phyloP scores from a whole-genome alignment of 1,284 basidiomycete genomes.

The Meripilus lineatus region DNA sequence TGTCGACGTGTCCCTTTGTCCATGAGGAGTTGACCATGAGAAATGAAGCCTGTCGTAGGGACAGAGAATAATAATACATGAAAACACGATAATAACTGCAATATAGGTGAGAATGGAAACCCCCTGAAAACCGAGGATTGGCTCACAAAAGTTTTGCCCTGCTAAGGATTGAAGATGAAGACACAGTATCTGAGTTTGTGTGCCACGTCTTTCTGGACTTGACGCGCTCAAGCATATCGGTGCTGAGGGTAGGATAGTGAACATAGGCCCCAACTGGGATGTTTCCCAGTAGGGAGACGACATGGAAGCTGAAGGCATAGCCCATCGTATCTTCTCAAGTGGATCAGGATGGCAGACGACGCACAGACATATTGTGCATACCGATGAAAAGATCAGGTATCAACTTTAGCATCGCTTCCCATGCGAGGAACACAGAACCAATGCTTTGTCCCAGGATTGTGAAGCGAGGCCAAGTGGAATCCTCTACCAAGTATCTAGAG shows the following conservation, averaged over 20 bases:
- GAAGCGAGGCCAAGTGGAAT: conserved; percentile 80
- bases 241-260: conserved; percentile 96
- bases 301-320: conserved; percentile 89
- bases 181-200: conserved; percentile 63
- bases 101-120: conserved; percentile 5
- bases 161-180: conserved; percentile 57
- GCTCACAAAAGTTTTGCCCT: conserved; percentile 70
- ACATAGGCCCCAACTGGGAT: conserved; percentile 87
- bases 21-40: conserved; percentile 94
- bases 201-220: conserved; percentile 53
- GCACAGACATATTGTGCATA: conserved; percentile 25
- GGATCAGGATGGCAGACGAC: neutral
- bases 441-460: conserved; percentile 91
- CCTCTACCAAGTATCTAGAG: conserved; percentile 74
- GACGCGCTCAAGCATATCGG: conserved; percentile 89
- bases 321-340: conserved; percentile 88
- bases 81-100: conserved; percentile 88
- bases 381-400: conserved; percentile 91
- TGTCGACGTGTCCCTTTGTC: conserved; percentile 85
- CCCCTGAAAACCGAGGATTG: conserved; percentile 3
- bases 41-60: conserved; percentile 74
- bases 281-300: conserved; percentile 59
- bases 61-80: conserved; percentile 77
- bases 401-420: conserved; percentile 72
- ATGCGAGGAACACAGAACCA: conserved; percentile 81